Evolutionary conservation across 2,329 filamentous ascomycete genomes (phyloP).

Genomic region (Aspergillus sp.): DNA sequence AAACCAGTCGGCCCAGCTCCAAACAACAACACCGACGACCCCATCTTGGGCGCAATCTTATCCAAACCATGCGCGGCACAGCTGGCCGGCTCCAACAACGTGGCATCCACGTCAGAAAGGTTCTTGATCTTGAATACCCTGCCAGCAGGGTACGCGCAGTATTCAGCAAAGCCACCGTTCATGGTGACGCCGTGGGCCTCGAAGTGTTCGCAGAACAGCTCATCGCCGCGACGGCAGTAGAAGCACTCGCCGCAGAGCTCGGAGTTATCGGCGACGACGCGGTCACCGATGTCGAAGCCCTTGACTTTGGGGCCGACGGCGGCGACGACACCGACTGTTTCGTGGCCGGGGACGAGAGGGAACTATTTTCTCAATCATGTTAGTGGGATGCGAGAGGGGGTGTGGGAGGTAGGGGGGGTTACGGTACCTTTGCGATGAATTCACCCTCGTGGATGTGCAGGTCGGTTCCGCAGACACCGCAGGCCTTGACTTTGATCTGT

Average conservation of each 20-base stretch:
- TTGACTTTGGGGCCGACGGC: slow-evolving; percentile 61
- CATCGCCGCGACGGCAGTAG: slow-evolving; percentile 70
- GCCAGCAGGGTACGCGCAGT: slow-evolving; percentile 57
- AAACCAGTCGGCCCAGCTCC: slow-evolving; percentile 70
- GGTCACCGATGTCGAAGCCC: slow-evolving; percentile 62
- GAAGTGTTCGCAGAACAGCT: slow-evolving; percentile 69
- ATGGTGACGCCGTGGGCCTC: slow-evolving; percentile 61
- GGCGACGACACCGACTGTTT: slow-evolving; percentile 67
- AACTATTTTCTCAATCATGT: slow-evolving; percentile 46
- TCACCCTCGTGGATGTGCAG: slow-evolving; percentile 64
- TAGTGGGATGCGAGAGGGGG: background rate
- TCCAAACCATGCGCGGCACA: slow-evolving; percentile 72
- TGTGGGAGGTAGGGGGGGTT: background rate
- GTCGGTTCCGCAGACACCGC: slow-evolving; percentile 64
- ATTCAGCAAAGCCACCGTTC: slow-evolving; percentile 73
- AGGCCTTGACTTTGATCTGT: slow-evolving; percentile 67
- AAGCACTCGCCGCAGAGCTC: slow-evolving; percentile 71
- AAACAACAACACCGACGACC: slow-evolving; percentile 68
- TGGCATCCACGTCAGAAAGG: slow-evolving; percentile 68
- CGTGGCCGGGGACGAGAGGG: slow-evolving; percentile 68
- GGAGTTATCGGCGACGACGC: slow-evolving; percentile 59
- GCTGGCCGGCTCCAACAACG: slow-evolving; percentile 69
- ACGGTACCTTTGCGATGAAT: slow-evolving; percentile 58
- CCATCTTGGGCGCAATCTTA: slow-evolving; percentile 66
- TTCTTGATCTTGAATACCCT: slow-evolving; percentile 69